Percentiles rank a stretch among this genome's conserved stretches.
Conservation (phyloP, 1,139 yeast genomes). For the Debaryomycetaceae sp. region DNA sequence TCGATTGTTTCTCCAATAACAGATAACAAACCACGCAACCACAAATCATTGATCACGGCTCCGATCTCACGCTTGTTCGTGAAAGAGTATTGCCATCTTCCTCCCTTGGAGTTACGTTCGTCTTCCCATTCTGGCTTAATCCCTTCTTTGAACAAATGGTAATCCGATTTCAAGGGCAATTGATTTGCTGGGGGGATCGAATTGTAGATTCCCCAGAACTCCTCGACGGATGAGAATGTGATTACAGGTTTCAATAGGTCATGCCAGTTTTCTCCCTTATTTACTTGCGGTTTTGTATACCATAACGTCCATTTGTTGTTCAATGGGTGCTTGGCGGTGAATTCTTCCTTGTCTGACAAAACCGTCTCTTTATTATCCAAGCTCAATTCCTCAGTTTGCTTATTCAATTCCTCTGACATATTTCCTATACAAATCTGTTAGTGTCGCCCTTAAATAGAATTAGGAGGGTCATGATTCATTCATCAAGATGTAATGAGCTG, state of each 20-base stretch:
- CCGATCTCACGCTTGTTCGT: conserved; percentile 63
- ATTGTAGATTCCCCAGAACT: conserved; percentile 97
- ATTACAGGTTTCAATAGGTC: conserved; percentile 92
- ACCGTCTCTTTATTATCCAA: conserved; percentile 54
- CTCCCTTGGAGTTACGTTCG: conserved; percentile 80
- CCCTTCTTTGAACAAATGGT: conserved; percentile 92
- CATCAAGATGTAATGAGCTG: no score
- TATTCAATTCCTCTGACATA: conserved; percentile 53
- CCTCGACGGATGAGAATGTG: conserved; percentile 89
- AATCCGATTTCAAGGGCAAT: conserved; percentile 88
- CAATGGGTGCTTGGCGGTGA: conserved; percentile 84
- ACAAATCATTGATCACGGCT: conserved; percentile 76
- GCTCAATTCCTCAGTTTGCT: conserved; percentile 52
- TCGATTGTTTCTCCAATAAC: conserved; percentile 96
- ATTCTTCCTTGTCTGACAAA: conserved; percentile 64
- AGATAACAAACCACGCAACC: conserved; percentile 88
- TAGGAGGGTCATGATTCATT: neutral
- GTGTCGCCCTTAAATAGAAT: neutral
- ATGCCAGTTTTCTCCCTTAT: conserved; percentile 82
- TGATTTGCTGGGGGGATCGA: conserved; percentile 91
- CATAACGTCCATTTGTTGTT: conserved; percentile 94
- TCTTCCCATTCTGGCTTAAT: conserved; percentile 99
- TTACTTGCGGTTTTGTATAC: conserved; percentile 93
- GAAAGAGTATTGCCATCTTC: conserved; percentile 80
- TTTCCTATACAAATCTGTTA: neutral